Percentiles rank a stretch among this genome's conserved stretches.
Conservation (phyloP, 371 early-diverging fungal species). For the Mucor racemosus region DNA sequence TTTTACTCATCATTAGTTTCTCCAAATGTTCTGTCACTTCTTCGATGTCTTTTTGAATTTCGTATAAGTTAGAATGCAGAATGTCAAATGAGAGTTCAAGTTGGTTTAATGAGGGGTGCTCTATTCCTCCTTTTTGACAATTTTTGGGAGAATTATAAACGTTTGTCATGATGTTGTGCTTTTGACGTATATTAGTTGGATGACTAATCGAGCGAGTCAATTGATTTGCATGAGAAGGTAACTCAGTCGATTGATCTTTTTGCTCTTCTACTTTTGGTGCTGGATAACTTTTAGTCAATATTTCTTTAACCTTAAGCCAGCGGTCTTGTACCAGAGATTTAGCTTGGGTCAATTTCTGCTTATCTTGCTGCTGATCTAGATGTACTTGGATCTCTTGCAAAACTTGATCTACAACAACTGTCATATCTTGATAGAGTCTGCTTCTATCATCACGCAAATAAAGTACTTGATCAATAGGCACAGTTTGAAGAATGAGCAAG, state of each 20-base stretch:
- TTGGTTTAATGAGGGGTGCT: conserved; percentile 46
- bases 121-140: not conserved
- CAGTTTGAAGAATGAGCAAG: conserved; percentile 35
- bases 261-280: not conserved
- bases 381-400: conserved; percentile 1
- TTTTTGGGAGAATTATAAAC: not conserved
- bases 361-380: not conserved
- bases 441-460: conserved; percentile 37
- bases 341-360: conserved; percentile 4
- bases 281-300: conserved; percentile 20
- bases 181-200: not conserved
- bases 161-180: not conserved
- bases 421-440: conserved; percentile 37
- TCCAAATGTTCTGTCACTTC: conserved; percentile 45
- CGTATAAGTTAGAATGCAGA: conserved; percentile 57
- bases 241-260: not conserved
- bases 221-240: not conserved
- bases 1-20: conserved; percentile 48
- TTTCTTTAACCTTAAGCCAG: conserved; percentile 26
- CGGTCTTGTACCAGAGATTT: conserved; percentile 16
- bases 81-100: conserved; percentile 65
- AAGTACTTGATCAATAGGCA: conserved; percentile 34
- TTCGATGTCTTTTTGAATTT: conserved; percentile 61
- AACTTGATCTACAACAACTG: conserved; percentile 24
- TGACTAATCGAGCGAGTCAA: not conserved